Conservation (phyloP, 495 filamentous ascomycete genomes). For the Cudoniella acicularis region DNA sequence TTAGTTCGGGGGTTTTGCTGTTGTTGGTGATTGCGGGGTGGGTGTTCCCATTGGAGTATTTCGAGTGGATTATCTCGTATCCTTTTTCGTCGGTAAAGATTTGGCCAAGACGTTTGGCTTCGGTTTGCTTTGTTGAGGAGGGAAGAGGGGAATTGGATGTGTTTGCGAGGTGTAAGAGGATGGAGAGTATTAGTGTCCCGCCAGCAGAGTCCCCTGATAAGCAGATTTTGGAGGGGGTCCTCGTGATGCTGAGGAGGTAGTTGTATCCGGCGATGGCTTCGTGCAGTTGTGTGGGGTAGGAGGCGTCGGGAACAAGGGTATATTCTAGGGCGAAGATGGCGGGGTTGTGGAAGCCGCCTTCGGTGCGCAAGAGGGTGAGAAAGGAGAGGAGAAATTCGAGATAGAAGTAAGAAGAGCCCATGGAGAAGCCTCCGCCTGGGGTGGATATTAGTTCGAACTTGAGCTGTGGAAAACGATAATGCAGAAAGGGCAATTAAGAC, state of each 20-base stretch:
- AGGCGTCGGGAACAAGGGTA: slow-evolving; percentile 68
- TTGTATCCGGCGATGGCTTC: slow-evolving; percentile 63
- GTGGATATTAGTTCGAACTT: not conserved
- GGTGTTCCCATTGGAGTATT: no score
- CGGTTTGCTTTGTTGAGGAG: no score
- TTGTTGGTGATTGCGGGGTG: no score
- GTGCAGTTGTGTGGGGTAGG: slow-evolving; percentile 64
- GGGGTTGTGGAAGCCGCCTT: slow-evolving; percentile 60
- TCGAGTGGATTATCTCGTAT: not conserved
- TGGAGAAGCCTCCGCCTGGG: slow-evolving; percentile 67
- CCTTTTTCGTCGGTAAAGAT: slow-evolving; percentile 24
- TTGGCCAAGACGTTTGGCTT: slow-evolving; percentile 4
- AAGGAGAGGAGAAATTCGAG: slow-evolving; percentile 72
- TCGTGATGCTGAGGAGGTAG: slow-evolving; percentile 52
- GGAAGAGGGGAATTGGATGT: no score
- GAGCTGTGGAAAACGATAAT: not conserved
- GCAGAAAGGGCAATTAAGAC: not conserved
- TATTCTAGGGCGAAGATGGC: slow-evolving; percentile 78
- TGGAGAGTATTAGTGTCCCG: slow-evolving; percentile 60
- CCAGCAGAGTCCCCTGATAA: slow-evolving; percentile 74
- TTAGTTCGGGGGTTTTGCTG: no score
- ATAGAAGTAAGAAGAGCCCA: slow-evolving; percentile 78
- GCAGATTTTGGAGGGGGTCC: slow-evolving; percentile 53
- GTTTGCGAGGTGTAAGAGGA: slow-evolving; percentile 53
- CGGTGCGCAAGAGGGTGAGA: slow-evolving; percentile 50